Evolutionary conservation across 2,329 filamentous ascomycete species (phyloP).

Genomic region (Massarina eburnea): DNA sequence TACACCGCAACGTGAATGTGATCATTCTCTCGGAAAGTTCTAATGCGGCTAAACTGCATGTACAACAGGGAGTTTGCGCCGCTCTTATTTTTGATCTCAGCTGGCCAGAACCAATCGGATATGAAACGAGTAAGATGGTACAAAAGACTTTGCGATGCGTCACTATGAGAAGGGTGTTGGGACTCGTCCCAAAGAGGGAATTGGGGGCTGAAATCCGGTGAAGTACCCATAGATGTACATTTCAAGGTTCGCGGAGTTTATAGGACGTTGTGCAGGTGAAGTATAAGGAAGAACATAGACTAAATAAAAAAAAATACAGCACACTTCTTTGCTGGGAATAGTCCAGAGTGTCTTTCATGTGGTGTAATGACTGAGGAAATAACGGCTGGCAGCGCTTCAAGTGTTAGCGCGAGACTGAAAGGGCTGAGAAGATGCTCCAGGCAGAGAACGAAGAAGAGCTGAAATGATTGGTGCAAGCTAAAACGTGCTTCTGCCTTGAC

Average conservation of each 20-base stretch:
- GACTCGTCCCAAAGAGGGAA: slow-evolving; percentile 7
- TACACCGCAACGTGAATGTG: slow-evolving; percentile 12
- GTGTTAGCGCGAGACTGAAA: slow-evolving; percentile 12
- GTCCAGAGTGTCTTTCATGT: neutral
- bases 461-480: slow-evolving; percentile 11
- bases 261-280: neutral
- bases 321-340: too few species aligned
- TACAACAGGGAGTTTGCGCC: slow-evolving; percentile 17
- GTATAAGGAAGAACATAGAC: neutral
- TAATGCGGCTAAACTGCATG: slow-evolving; percentile 4
- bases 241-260: neutral
- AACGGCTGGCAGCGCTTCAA: slow-evolving; percentile 2
- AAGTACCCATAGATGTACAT: neutral
- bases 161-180: slow-evolving; percentile 5
- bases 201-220: slow-evolving; percentile 21
- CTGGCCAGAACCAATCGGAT: slow-evolving; percentile 11
- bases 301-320: neutral
- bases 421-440: slow-evolving; percentile 13
- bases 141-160: slow-evolving; percentile 5
- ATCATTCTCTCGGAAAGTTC: slow-evolving; percentile 3
- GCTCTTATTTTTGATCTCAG: slow-evolving; percentile 11
- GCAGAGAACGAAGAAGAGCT: slow-evolving; percentile 11
- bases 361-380: neutral
- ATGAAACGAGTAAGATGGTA: slow-evolving; percentile 6
- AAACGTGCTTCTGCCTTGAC: slow-evolving; percentile 32